These are phyloP conservation scores for Hypoxylon sp. DNA, from an alignment of 2,329 filamentous ascomycete species.

Conservation along the genomic window DNA sequence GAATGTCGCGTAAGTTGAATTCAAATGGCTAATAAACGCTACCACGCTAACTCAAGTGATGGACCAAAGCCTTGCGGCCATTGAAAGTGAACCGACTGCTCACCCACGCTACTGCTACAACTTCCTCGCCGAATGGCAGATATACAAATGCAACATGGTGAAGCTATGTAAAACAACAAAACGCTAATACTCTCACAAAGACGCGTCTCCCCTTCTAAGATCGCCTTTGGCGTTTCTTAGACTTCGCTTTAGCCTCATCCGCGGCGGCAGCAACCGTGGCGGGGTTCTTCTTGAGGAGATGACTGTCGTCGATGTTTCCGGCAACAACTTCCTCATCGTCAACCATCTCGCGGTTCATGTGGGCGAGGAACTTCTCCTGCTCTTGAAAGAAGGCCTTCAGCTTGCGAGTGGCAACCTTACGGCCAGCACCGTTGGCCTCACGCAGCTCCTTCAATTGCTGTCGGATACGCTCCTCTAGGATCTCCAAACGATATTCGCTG, in stretches of 20 bases:
- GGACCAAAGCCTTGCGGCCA: conserved; percentile 3
- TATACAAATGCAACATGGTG: not conserved
- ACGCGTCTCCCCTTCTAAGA: conserved; percentile 15
- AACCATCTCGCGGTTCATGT: conserved; percentile 48
- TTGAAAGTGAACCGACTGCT: not conserved
- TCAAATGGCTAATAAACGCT: conserved; percentile 19
- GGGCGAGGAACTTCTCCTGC: conserved; percentile 47
- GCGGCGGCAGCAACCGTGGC: conserved; percentile 13
- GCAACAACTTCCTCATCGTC: conserved; percentile 42
- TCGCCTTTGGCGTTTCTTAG: conserved; percentile 34
- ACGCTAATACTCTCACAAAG: too few species aligned
- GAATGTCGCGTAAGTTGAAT: conserved; percentile 4
- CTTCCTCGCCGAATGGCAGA: not conserved
- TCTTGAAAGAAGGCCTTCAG: conserved; percentile 47
- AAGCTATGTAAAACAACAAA: too few species aligned
- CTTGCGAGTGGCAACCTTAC: conserved; percentile 41
- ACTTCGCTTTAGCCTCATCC: conserved; percentile 15
- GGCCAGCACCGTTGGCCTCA: conserved; percentile 44
- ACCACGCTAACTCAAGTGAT: conserved; percentile 19
- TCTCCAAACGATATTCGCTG: conserved; percentile 68
- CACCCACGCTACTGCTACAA: not conserved
- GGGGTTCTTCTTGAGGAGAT: conserved; percentile 28
- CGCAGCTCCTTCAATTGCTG: conserved; percentile 54
- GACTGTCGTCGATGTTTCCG: conserved; percentile 40
- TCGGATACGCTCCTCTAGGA: conserved; percentile 66